Conservation (phyloP, 129 eudicot species). For the Centaurea solstitialis region DNA sequence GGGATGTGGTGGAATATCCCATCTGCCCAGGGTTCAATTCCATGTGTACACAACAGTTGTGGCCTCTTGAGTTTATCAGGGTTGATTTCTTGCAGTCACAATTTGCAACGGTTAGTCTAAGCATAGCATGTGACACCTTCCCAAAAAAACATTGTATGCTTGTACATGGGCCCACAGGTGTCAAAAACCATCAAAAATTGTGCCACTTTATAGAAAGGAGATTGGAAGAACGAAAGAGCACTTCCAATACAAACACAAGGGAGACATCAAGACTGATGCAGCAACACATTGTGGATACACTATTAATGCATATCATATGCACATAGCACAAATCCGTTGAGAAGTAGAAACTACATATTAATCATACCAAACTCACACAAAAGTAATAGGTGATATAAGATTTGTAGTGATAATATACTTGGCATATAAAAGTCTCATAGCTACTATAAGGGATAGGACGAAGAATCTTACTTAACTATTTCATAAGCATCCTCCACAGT, state of each 20-base stretch:
- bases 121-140: too few species aligned
- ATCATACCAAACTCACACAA: not conserved
- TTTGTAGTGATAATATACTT: not conserved
- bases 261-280: not conserved
- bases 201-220: not conserved
- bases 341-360: not conserved
- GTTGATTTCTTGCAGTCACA: too few species aligned
- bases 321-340: not conserved
- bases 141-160: not conserved
- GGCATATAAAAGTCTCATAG: not conserved
- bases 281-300: not conserved
- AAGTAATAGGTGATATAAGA: not conserved
- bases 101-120: too few species aligned
- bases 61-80: too few species aligned
- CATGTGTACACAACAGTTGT: too few species aligned
- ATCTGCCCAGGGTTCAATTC: too few species aligned
- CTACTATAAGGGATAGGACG: not conserved
- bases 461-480: conserved; percentile 72
- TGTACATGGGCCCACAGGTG: not conserved
- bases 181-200: not conserved
- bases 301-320: not conserved
- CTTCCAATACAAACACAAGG: not conserved
- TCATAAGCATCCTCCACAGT: conserved; percentile 89
- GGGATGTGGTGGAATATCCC: too few species aligned
- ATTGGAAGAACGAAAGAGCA: not conserved